These are phyloP conservation scores for Sclerotinia trifoliorum DNA, from an alignment of 2,329 filamentous ascomycete species.

Conservation along the genomic window DNA sequence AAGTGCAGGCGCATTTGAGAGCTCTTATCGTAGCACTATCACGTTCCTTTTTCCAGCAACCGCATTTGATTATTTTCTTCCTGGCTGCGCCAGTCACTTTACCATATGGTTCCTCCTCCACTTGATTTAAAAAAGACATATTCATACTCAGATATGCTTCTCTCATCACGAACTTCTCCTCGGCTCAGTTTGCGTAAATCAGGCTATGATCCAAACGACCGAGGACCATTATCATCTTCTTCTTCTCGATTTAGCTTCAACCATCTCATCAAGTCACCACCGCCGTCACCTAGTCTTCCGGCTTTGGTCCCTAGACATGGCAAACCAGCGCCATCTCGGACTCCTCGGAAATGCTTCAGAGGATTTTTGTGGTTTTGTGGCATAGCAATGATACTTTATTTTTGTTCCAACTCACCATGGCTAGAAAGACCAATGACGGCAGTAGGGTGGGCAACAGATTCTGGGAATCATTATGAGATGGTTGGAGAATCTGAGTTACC, in stretches of 20 bases:
- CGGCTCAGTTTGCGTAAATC: constrained; percentile 59
- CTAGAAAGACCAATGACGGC: constrained; percentile 38
- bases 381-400: constrained; percentile 52
- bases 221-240: constrained; percentile 55
- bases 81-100: constrained; percentile 38
- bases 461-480: constrained; percentile 60
- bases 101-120: constrained; percentile 33
- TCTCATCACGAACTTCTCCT: constrained; percentile 43
- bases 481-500: constrained; percentile 65
- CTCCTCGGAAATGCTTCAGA: constrained; percentile 33
- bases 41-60: constrained; percentile 27
- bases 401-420: constrained; percentile 42
- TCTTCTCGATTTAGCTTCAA: constrained; percentile 65
- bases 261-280: constrained; percentile 66
- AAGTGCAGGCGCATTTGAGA: constrained; percentile 35
- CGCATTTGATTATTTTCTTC: constrained; percentile 24
- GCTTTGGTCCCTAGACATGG: constrained; percentile 64
- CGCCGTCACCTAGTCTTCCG: constrained; percentile 68
- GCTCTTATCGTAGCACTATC: constrained; percentile 20
- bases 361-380: constrained; percentile 53
- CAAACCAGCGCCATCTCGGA: constrained; percentile 52
- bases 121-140: constrained; percentile 41
- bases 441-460: constrained; percentile 44
- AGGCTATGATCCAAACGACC: constrained; percentile 54
- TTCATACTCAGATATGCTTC: constrained; percentile 42